Evolutionary conservation across 345 rosid species (phyloP).

Genomic region (Raphanus raphanistrum): DNA sequence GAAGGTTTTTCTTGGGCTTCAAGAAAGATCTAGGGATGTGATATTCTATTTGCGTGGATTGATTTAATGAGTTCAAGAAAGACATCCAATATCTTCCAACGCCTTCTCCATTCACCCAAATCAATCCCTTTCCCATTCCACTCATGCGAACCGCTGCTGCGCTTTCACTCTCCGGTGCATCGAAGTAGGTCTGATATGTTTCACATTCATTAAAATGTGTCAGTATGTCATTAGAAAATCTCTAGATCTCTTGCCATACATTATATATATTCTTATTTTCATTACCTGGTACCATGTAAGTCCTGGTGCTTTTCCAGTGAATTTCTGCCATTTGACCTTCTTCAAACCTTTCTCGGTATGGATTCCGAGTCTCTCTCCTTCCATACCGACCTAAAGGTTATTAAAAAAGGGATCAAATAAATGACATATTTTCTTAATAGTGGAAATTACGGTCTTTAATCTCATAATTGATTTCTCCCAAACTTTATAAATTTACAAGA

Average conservation of each 20-base stretch:
- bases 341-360: conserved; percentile 53
- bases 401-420: conserved; percentile 1
- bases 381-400: conserved; percentile 59
- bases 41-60: conserved; percentile 75
- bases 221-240: neutral
- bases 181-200: conserved; percentile 55
- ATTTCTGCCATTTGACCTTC: conserved; percentile 53
- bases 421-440: neutral
- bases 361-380: conserved; percentile 55
- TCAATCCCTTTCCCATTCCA: conserved; percentile 77
- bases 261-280: neutral
- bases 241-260: neutral
- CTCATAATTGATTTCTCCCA: too few relatives aligned
- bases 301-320: conserved; percentile 41
- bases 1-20: conserved; percentile 60
- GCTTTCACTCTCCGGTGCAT: conserved; percentile 61
- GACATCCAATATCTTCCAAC: conserved; percentile 87
- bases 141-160: conserved; percentile 60
- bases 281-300: conserved; percentile 89
- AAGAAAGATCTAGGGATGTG: conserved; percentile 84
- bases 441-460: too few relatives aligned
- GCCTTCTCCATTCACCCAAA: conserved; percentile 83
- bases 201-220: conserved; percentile 11
- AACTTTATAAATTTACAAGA: too few relatives aligned
- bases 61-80: conserved; percentile 62